Evolutionary conservation across 352 stramenopile species (phyloP).

Genomic region (Pythium vanterpoolii): DNA sequence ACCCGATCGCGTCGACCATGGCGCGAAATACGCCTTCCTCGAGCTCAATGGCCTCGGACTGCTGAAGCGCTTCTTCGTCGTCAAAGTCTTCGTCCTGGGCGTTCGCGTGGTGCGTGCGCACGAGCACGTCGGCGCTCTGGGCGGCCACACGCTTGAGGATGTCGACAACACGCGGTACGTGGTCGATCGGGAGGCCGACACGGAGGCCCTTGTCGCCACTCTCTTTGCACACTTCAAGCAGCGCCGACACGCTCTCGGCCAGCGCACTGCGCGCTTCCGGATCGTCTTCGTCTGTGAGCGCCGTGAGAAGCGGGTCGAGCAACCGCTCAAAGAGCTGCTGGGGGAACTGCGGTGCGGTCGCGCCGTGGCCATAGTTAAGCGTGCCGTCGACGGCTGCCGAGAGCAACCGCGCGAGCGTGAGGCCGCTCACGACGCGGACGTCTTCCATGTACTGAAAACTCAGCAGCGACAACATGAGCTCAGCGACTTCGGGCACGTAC

Average conservation of each 20-base stretch:
- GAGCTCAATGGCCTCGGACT: slow-evolving; percentile 66
- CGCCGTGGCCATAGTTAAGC: slow-evolving; percentile 57
- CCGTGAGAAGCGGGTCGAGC: slow-evolving; percentile 71
- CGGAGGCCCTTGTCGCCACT: slow-evolving; percentile 67
- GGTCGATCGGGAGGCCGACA: slow-evolving; percentile 62
- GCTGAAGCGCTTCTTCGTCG: slow-evolving; percentile 64
- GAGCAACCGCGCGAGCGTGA: slow-evolving; percentile 76
- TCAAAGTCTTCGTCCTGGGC: slow-evolving; percentile 81
- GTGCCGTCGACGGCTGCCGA: slow-evolving; percentile 68
- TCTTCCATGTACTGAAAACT: slow-evolving; percentile 85
- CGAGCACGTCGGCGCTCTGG: slow-evolving; percentile 59
- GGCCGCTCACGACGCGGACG: slow-evolving; percentile 72
- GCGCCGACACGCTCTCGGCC: slow-evolving; percentile 68
- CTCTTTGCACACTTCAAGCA: slow-evolving; percentile 80
- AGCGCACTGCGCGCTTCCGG: slow-evolving; percentile 74
- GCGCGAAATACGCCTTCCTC: slow-evolving; percentile 77
- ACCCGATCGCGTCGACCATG: slow-evolving; percentile 84
- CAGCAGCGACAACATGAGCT: slow-evolving; percentile 75
- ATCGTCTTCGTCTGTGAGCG: slow-evolving; percentile 73
- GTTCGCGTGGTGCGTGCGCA: slow-evolving; percentile 58
- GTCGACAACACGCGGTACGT: slow-evolving; percentile 66
- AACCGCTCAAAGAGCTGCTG: slow-evolving; percentile 81
- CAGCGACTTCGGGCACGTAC: slow-evolving; percentile 73
- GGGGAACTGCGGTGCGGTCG: slow-evolving; percentile 55
- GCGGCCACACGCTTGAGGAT: slow-evolving; percentile 66